Evolutionary conservation across 140 eudicot species (phyloP).

Genomic region (Anethum foeniculum): DNA sequence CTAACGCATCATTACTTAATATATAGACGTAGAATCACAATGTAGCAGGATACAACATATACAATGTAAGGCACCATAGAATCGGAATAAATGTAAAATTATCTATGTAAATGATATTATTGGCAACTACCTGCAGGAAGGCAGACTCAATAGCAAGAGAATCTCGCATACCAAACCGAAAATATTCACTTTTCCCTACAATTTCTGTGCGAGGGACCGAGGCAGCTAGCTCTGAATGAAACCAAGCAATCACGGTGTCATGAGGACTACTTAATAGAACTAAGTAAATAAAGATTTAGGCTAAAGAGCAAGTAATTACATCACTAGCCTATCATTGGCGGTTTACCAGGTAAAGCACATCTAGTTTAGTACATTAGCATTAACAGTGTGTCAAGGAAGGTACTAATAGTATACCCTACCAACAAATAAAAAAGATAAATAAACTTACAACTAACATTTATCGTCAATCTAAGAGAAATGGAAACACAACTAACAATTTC

Average conservation of each 20-base stretch:
- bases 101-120: neutral
- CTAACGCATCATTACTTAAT: neutral
- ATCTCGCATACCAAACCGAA: slow-evolving; percentile 96
- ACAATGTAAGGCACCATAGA: neutral
- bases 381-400: neutral
- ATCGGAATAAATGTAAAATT: neutral
- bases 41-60: neutral
- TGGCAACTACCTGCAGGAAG: slow-evolving; percentile 69
- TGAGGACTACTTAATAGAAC: neutral
- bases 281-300: neutral
- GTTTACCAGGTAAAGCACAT: neutral
- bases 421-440: neutral
- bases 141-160: slow-evolving; percentile 97
- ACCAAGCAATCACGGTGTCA: slow-evolving; percentile 15
- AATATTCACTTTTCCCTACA: slow-evolving; percentile 94
- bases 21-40: neutral
- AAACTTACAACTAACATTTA: neutral
- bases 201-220: slow-evolving; percentile 69
- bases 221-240: slow-evolving; percentile 71
- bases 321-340: neutral
- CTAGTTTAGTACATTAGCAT: neutral
- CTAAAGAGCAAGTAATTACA: neutral
- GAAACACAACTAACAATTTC: neutral
- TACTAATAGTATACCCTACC: neutral
- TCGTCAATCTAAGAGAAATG: neutral